Base-by-base conservation (phyloP, 106 monocot genomes). In the Vanilla planifolia region DNA sequence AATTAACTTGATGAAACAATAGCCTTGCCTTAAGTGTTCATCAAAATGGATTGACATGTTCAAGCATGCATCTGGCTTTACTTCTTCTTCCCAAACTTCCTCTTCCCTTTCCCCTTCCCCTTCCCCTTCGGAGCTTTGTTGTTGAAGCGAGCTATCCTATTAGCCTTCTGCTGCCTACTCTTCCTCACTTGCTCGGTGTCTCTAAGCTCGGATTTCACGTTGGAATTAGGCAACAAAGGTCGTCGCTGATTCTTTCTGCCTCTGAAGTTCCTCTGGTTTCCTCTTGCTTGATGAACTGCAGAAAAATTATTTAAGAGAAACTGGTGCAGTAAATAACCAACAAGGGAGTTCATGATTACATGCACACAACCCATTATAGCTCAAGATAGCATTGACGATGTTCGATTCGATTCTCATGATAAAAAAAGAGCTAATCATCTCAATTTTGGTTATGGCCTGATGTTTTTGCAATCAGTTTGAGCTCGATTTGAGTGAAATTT, bases 151-250 rank as follows among this genome's bases (percentile, higher is more conserved):
- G 70, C 17, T 50, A 76, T 62, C 55, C 51, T 83, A 30, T 17
- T 73, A 4, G 78, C 89, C 57, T 89, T 83, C 63, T 86, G 75
- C 71, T 95, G 94, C 46, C 94, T 89, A 3, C 55, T 65, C 73
- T 89, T 89, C 15, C 83, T 74, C 66, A 95, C 78, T 80, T 95
- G 94, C 26, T 95, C 86, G 9, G 77, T 73, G 62, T 86, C 55
- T 74, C 64, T 85, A 14, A 94, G 67, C 70, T 94, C 94, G 29
- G 85, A 83, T 29, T 66, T 73, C 17, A 80, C 77, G 35, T 80
- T 70, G 6, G 89, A 78, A 64, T 94, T 94, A 1, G 89, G 86
- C 47, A 89, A 28, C 0, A 67, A 67, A 40, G 48, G 22, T 0
- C 76, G 50, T n/a, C n/a, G n/a, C n/a, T n/a, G n/a, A 11, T 33